phyloP scores from a whole-genome alignment of 1,284 basidiomycete species.

The Leccinum fallax region DNA sequence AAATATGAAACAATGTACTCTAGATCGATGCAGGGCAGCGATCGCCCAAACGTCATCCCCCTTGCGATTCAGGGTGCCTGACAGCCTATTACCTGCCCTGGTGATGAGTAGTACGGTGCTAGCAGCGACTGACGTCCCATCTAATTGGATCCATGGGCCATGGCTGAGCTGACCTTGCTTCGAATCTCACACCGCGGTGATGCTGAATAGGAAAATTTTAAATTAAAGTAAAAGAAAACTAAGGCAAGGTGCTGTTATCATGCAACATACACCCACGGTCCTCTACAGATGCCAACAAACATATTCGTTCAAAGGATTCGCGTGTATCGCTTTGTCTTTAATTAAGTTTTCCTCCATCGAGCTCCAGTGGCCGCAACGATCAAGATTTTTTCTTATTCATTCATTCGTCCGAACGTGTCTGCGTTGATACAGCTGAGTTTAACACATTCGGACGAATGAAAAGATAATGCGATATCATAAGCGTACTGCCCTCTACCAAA shows the following conservation, averaged over 20 bases:
- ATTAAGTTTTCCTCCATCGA: background rate
- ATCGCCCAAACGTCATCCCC: slow-evolving; percentile 2
- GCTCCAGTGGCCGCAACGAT: background rate
- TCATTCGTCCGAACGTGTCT: background rate
- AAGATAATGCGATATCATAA: background rate
- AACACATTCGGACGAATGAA: background rate
- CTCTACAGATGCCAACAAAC: slow-evolving; percentile 11
- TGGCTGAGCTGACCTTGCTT: background rate
- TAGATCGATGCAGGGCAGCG: slow-evolving; percentile 6
- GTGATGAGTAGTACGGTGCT: background rate
- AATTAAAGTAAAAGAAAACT: background rate
- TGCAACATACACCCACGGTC: slow-evolving; percentile 4
- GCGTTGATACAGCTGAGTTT: slow-evolving; percentile 1
- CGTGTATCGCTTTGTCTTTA: slow-evolving; percentile 1
- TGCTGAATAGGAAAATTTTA: slow-evolving; percentile 3
- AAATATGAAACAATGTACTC: slow-evolving; percentile 1
- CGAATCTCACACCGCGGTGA: slow-evolving; percentile 8
- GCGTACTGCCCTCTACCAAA: slow-evolving; percentile 17
- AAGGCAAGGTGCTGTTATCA: slow-evolving; percentile 20
- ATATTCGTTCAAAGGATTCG: background rate
- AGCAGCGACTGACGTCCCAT: background rate
- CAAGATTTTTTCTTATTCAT: slow-evolving; percentile 13
- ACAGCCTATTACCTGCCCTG: background rate
- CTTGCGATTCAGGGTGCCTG: background rate
- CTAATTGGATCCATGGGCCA: background rate